Percentiles rank a stretch among this genome's conserved stretches.
These are phyloP conservation scores for Euphrasia arctica DNA, from an alignment of 305 asterid species.

Conservation along the genomic window DNA sequence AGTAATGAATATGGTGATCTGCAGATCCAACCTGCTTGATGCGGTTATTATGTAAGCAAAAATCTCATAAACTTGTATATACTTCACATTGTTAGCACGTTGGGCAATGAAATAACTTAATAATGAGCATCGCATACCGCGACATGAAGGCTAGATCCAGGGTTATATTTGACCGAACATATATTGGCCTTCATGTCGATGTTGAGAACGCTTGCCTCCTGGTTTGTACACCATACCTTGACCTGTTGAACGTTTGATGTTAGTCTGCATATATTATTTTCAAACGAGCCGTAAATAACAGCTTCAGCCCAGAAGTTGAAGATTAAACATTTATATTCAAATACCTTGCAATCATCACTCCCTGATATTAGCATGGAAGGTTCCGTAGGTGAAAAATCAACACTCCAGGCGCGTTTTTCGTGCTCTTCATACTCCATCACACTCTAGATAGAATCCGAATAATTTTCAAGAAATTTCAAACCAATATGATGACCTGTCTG, in stretches of 20 bases:
- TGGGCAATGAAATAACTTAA: conserved; percentile 14
- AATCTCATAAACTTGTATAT: conserved; percentile 6
- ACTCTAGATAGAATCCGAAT: conserved; percentile 41
- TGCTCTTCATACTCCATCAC: conserved; percentile 93
- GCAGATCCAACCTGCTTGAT: conserved; percentile 82
- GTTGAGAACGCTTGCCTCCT: conserved; percentile 81
- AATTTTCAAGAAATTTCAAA: background rate
- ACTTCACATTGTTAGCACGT: background rate
- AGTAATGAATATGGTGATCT: conserved; percentile 85
- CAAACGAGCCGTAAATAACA: background rate
- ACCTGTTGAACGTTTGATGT: conserved; percentile 48
- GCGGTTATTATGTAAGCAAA: background rate
- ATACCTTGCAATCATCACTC: conserved; percentile 94
- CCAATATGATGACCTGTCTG: conserved; percentile 17
- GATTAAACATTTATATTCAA: background rate
- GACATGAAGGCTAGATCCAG: conserved; percentile 68
- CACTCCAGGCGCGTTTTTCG: conserved; percentile 96
- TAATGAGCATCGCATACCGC: conserved; percentile 46
- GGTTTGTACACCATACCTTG: conserved; percentile 84
- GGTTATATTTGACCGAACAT: conserved; percentile 90
- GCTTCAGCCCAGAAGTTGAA: no score
- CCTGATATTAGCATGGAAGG: conserved; percentile 95
- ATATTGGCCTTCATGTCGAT: conserved; percentile 94
- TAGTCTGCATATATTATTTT: conserved; percentile 6
- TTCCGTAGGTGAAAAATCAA: conserved; percentile 75